Percentiles rank a stretch among this genome's conserved stretches.
Evolutionary conservation across 1,139 yeast species (phyloP).

Genomic region (Saccharomyces hybrid): DNA sequence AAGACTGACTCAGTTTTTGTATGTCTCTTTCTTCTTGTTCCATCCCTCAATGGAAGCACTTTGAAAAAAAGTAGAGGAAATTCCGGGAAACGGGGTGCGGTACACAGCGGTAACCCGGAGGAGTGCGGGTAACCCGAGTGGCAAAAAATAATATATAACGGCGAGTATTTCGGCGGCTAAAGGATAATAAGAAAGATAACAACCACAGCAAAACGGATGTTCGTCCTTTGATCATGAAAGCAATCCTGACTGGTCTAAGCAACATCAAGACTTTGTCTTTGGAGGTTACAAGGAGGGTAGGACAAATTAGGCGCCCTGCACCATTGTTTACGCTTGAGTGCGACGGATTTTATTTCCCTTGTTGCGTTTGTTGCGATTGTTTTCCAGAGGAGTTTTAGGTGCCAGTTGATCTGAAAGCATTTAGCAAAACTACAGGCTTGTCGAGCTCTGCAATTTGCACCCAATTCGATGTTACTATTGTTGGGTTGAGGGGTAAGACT

Average conservation of each 20-base stretch:
- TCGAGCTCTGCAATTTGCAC: neutral
- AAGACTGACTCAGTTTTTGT: neutral
- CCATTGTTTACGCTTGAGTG: neutral
- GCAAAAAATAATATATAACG: neutral
- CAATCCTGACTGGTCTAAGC: neutral
- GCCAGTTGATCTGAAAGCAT: neutral
- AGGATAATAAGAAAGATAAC: too few species aligned
- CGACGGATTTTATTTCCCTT: neutral
- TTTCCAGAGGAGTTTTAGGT: neutral
- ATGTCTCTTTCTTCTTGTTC: neutral
- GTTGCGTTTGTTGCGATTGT: neutral
- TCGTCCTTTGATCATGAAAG: neutral
- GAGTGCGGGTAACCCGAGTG: neutral
- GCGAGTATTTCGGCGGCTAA: neutral
- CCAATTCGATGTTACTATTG: neutral
- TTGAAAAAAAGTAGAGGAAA: neutral
- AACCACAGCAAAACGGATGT: too few species aligned
- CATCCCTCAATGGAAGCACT: neutral
- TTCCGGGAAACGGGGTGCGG: neutral
- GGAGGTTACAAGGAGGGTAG: neutral
- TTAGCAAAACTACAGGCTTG: neutral
- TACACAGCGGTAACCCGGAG: neutral
- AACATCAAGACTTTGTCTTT: neutral
- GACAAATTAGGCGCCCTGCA: neutral
- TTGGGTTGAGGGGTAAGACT: neutral